phyloP scores from a whole-genome alignment of 2,329 filamentous ascomycete species.

The Beauveria caledonica region DNA sequence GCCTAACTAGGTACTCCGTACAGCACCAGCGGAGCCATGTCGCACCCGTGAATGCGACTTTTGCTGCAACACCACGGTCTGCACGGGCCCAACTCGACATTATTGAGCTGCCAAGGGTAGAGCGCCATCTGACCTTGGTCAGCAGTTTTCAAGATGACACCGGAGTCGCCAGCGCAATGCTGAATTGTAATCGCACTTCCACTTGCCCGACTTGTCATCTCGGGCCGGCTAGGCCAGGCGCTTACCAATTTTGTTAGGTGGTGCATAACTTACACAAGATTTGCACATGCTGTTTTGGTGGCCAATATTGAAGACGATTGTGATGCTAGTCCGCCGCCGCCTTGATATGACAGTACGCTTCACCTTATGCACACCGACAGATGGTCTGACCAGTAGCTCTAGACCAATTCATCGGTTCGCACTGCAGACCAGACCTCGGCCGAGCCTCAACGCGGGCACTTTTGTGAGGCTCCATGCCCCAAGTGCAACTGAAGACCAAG shows the following conservation, averaged over 20 bases:
- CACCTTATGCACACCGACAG: constrained; percentile 6
- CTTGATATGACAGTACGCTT: not conserved
- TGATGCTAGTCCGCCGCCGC: not conserved
- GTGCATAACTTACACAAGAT: not conserved
- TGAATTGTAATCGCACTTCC: not conserved
- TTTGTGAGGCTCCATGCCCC: constrained; percentile 4
- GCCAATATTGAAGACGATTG: not conserved
- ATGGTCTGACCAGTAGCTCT: not conserved
- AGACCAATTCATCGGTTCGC: not conserved
- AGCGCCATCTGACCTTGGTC: not conserved
- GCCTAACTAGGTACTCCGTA: too few relatives aligned
- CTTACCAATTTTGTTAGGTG: constrained; percentile 8
- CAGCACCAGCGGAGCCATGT: not conserved
- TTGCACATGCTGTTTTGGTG: not conserved
- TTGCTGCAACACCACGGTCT: not conserved
- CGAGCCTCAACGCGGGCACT: constrained; percentile 1
- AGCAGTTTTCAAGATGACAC: not conserved
- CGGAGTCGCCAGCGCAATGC: not conserved
- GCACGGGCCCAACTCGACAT: not conserved
- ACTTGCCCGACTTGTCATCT: not conserved
- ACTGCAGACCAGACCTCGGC: not conserved
- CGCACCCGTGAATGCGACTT: not conserved
- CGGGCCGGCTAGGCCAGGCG: not conserved
- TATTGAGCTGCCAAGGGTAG: not conserved
- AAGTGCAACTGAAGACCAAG: not conserved